phyloP scores from a whole-genome alignment of 371 early-diverging fungal genomes.

The Apophysomyces variabilis region DNA sequence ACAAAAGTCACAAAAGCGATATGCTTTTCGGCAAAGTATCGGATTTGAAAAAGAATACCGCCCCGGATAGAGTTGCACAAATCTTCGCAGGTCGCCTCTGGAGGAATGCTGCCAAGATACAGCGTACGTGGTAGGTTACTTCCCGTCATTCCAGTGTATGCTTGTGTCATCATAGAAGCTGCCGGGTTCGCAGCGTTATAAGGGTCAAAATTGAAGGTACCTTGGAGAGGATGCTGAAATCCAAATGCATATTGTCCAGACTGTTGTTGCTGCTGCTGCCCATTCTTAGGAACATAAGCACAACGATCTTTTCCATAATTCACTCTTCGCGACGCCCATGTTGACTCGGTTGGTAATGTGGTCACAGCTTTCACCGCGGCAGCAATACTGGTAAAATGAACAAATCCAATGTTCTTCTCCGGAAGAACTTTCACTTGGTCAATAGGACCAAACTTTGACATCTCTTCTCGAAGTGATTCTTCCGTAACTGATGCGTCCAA shows the following conservation, averaged over 20 bases:
- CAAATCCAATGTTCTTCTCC: slow-evolving; percentile 77
- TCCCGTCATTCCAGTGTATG: slow-evolving; percentile 7
- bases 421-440: slow-evolving; percentile 70
- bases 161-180: slow-evolving; percentile 16
- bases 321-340: slow-evolving; percentile 58
- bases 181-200: slow-evolving; percentile 4
- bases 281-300: slow-evolving; percentile 30
- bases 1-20: slow-evolving; percentile 86
- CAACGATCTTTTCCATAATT: slow-evolving; percentile 84
- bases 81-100: slow-evolving; percentile 77
- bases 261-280: slow-evolving; percentile 14
- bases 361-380: slow-evolving; percentile 71
- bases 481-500: slow-evolving; percentile 60
- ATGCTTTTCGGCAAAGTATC: slow-evolving; percentile 75
- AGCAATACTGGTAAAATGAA: slow-evolving; percentile 69
- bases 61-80: slow-evolving; percentile 87
- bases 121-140: slow-evolving; percentile 60
- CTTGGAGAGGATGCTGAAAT: slow-evolving; percentile 22
- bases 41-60: slow-evolving; percentile 77
- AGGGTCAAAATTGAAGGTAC: slow-evolving; percentile 21
- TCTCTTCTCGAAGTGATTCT: slow-evolving; percentile 51
- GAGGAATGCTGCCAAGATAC: slow-evolving; percentile 78
- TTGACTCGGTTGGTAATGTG: slow-evolving; percentile 47
- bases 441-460: slow-evolving; percentile 63
- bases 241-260: slow-evolving; percentile 17